These are phyloP conservation scores for Exophiala mesophila DNA, from an alignment of 2,329 filamentous ascomycete species.

Conservation along the genomic window DNA sequence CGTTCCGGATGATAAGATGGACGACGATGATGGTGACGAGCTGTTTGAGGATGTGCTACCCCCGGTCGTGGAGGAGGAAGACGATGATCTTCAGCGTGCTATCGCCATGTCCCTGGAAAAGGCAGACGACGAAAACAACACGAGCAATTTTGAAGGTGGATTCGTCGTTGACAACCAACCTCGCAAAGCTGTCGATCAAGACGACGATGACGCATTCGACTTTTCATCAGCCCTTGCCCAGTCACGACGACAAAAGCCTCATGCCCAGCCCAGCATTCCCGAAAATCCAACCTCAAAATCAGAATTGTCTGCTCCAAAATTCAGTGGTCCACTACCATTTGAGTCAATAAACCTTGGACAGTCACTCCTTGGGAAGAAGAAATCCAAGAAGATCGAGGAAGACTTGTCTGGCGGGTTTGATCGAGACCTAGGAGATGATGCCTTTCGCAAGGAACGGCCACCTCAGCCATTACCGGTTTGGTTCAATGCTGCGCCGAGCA, in stretches of 20 bases:
- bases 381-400: constrained; percentile 48
- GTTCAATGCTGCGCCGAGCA: constrained; percentile 37
- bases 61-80: constrained; percentile 45
- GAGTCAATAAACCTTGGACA: constrained; percentile 70
- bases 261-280: constrained; percentile 37
- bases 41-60: constrained; percentile 52
- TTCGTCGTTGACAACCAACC: constrained; percentile 37
- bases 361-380: constrained; percentile 50
- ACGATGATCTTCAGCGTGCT: constrained; percentile 72
- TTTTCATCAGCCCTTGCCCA: constrained; percentile 70
- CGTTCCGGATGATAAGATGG: constrained; percentile 43
- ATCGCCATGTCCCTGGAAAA: constrained; percentile 75
- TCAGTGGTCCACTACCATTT: constrained; percentile 82
- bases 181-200: constrained; percentile 47
- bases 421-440: constrained; percentile 36
- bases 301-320: constrained; percentile 31
- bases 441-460: constrained; percentile 29
- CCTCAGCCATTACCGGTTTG: constrained; percentile 41
- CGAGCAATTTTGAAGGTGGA: constrained; percentile 47
- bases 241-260: constrained; percentile 58
- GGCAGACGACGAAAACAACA: constrained; percentile 30
- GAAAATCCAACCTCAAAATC: constrained; percentile 37
- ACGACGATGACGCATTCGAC: constrained; percentile 72
- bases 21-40: constrained; percentile 46
- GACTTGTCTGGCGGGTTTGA: constrained; percentile 63